Evolutionary conservation across 2,329 filamentous ascomycete species (phyloP), one percentile per base, ranked within the genome.

Genomic region (Aureobasidium uvarum): DNA sequence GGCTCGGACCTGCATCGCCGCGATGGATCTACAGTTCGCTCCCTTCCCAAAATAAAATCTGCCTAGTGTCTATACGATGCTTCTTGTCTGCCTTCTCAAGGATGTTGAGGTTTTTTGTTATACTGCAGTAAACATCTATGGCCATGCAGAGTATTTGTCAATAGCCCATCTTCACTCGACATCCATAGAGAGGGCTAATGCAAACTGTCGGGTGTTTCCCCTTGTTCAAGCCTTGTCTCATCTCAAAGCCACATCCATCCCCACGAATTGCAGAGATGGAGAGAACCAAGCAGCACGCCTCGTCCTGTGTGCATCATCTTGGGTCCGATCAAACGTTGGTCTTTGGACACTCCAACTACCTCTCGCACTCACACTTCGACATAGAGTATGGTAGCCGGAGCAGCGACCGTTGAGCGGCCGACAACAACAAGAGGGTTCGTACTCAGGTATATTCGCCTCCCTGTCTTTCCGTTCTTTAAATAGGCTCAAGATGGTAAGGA

Each of bases 341-440:
- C 36, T 13, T 11, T 25, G 11, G 51, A 38, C n/a, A 5, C 25
- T 20, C 13, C 28, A 11, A 28, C 23, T 25, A 20, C 1, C 36
- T 41, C 8, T 41, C 8, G 2, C 14, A 18, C 52, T 41, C 36
- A 14, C n/a, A 25, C 8, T 5, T 39, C 52, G 23, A n/a, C 6
- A 41, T 55, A 41, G 13, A 28, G 5, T 28, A 46, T 48, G 56
- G 56, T 48, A 60, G 56, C 31, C 43, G 39, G 56, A 60, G 56
- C 56, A 60, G 56, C 56, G 11, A 43, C 43, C 43, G 56, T 60
- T 58, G 54, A 10, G 25, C 14, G 11, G 16, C n/a, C 13, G 18
- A 46, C 56, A 36, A 48, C 23, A 48, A 38, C 13, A 48, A 60
- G 6, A 25, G 43, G 48, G 31, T 28, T 59, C 55, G 54, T 48